Conservation (phyloP, 2,329 filamentous ascomycete genomes). For the Pseudohalonectria lignicola region DNA sequence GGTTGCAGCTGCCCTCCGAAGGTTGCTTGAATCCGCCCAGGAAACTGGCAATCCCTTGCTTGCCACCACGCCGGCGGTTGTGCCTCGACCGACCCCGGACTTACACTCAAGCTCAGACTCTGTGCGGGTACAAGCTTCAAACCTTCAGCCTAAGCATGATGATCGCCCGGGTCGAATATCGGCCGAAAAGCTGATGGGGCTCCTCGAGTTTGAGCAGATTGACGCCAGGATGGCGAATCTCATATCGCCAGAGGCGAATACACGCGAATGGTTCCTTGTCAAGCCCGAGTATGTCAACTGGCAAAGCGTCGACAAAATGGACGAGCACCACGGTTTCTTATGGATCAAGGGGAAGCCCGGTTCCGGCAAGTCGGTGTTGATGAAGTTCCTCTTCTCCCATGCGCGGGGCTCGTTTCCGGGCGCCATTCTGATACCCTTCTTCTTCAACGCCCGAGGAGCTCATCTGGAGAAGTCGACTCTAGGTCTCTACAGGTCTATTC, state of each 20-base stretch:
- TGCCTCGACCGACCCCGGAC: too few species aligned
- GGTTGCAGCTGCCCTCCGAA: slow-evolving; percentile 9
- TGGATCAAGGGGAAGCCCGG: slow-evolving; percentile 33
- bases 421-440: slow-evolving; percentile 22
- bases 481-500: slow-evolving; percentile 36
- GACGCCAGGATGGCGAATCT: neutral
- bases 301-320: slow-evolving; percentile 13
- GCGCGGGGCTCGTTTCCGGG: slow-evolving; percentile 4
- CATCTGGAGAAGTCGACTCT: slow-evolving; percentile 27
- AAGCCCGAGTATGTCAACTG: slow-evolving; percentile 17
- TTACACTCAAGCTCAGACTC: too few species aligned
- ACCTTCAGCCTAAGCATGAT: too few species aligned
- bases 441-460: slow-evolving; percentile 34
- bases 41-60: too few species aligned
- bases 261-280: neutral
- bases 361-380: slow-evolving; percentile 22
- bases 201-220: neutral
- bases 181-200: neutral
- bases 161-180: too few species aligned
- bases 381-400: slow-evolving; percentile 17
- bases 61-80: too few species aligned
- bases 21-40: neutral
- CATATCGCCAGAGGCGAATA: neutral
- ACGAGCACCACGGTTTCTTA: slow-evolving; percentile 22
- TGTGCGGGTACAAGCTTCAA: too few species aligned